phyloP scores from a whole-genome alignment of 2,329 filamentous ascomycete species.

The Cryphonectria radicalis region DNA sequence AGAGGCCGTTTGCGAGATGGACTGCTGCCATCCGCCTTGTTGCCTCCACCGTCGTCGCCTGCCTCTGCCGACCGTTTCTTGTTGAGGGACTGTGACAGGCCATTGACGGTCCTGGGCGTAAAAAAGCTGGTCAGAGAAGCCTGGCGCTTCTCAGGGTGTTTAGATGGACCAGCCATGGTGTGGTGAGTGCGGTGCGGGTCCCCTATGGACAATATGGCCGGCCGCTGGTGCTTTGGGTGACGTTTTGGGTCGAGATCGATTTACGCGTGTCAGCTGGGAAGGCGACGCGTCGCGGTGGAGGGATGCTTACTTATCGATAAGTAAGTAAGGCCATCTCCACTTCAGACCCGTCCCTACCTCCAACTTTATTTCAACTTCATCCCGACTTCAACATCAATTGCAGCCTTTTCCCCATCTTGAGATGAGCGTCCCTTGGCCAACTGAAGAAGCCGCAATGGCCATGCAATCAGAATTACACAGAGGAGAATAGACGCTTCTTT shows the following conservation, averaged over 20 bases:
- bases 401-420: not conserved
- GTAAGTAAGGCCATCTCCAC: slow-evolving; percentile 5
- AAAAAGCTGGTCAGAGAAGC: slow-evolving; percentile 88
- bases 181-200: slow-evolving; percentile 4
- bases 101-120: slow-evolving; percentile 62
- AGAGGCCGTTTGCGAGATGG: slow-evolving; percentile 55
- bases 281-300: slow-evolving; percentile 12
- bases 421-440: not conserved
- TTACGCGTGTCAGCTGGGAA: slow-evolving; percentile 16
- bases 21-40: slow-evolving; percentile 21
- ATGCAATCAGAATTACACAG: not conserved
- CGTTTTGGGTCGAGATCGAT: not conserved
- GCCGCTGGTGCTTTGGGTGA: not conserved
- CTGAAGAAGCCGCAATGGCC: not conserved
- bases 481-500: not conserved
- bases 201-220: not conserved
- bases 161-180: slow-evolving; percentile 45
- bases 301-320: slow-evolving; percentile 14
- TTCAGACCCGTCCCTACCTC: not conserved
- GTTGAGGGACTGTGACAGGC: slow-evolving; percentile 35
- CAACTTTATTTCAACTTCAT: slow-evolving; percentile 15
- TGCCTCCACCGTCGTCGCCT: slow-evolving; percentile 18
- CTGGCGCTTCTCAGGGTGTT: slow-evolving; percentile 66
- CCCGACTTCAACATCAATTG: not conserved
- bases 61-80: slow-evolving; percentile 29